Percentiles rank a stretch among this genome's conserved stretches.
These are phyloP conservation scores for Microdochium bolleyi DNA, from an alignment of 2,329 filamentous ascomycete genomes.

Conservation along the genomic window DNA sequence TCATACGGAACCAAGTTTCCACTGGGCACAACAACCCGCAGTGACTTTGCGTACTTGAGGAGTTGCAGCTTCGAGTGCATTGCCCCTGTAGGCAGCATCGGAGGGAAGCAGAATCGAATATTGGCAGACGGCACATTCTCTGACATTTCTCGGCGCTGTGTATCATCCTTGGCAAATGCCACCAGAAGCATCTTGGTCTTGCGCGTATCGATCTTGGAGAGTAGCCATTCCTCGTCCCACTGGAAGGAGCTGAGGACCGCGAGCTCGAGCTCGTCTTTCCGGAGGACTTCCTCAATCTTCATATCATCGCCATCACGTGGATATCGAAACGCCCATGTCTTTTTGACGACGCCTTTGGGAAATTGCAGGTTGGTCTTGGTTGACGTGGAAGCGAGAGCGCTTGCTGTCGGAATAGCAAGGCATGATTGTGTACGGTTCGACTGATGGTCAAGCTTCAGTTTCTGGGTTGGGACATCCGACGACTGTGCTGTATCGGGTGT, in stretches of 20 bases:
- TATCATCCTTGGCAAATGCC: slow-evolving; percentile 43
- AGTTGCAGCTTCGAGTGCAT: slow-evolving; percentile 97
- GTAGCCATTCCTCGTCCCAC: slow-evolving; percentile 75
- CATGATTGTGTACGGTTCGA: not conserved
- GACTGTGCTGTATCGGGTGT: slow-evolving; percentile 9
- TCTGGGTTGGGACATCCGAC: not conserved
- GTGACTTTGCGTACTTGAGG: slow-evolving; percentile 64
- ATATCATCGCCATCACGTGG: slow-evolving; percentile 62
- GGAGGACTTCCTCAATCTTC: slow-evolving; percentile 79
- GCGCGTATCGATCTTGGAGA: slow-evolving; percentile 57
- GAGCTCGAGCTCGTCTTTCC: slow-evolving; percentile 61
- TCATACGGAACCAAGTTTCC: slow-evolving; percentile 82
- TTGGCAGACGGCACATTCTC: slow-evolving; percentile 38
- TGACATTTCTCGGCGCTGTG: slow-evolving; percentile 41
- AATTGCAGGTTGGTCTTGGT: slow-evolving; percentile 25
- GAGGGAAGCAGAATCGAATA: slow-evolving; percentile 72
- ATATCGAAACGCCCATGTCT: slow-evolving; percentile 66
- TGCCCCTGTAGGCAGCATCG: slow-evolving; percentile 63
- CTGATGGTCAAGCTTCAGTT: slow-evolving; percentile 2
- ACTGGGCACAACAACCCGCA: slow-evolving; percentile 78
- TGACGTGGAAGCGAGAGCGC: not conserved
- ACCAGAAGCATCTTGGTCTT: slow-evolving; percentile 56
- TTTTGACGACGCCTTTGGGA: slow-evolving; percentile 62
- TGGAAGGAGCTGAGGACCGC: slow-evolving; percentile 83
- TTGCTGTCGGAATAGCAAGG: not conserved